Conservation (phyloP, 2,329 filamentous ascomycete genomes). For the Tolypocladium album region DNA sequence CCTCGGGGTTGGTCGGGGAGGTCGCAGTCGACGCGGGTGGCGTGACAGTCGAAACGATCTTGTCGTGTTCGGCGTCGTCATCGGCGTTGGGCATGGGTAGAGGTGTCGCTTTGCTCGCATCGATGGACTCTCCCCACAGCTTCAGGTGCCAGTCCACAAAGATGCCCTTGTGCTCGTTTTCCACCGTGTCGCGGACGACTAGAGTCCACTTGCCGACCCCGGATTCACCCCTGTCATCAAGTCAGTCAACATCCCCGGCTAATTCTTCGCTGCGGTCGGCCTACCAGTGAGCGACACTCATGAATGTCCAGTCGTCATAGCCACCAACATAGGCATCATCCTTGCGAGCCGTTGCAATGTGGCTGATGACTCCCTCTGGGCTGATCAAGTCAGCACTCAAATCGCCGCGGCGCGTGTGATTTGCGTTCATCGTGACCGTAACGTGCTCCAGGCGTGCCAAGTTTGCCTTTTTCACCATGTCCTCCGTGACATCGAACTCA, state of each 20-base stretch:
- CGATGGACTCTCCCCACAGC: constrained; percentile 83
- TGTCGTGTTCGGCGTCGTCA: constrained; percentile 74
- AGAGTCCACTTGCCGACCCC: constrained; percentile 87
- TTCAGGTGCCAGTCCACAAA: constrained; percentile 91
- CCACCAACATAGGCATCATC: constrained; percentile 57
- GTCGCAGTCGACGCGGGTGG: constrained; percentile 18
- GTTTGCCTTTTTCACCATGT: constrained; percentile 75
- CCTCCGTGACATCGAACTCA: constrained; percentile 68
- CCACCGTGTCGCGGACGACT: constrained; percentile 71
- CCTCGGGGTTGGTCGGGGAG: constrained; percentile 35
- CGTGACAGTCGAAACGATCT: constrained; percentile 44
- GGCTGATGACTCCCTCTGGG: constrained; percentile 69
- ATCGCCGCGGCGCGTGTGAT: constrained; percentile 80
- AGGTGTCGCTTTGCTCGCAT: constrained; percentile 59
- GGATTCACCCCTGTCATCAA: constrained; percentile 62
- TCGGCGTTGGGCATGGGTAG: constrained; percentile 74
- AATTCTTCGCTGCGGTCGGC: constrained; percentile 14
- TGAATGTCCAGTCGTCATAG: constrained; percentile 96
- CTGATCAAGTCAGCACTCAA: constrained; percentile 86
- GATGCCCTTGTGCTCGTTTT: constrained; percentile 65
- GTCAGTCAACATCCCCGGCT: background rate
- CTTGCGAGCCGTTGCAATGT: constrained; percentile 67
- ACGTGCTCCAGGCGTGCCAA: constrained; percentile 85
- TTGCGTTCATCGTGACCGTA: constrained; percentile 93
- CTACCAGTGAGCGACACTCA: constrained; percentile 94